Evolutionary conservation across 148 eudicot species (phyloP), one percentile per base, ranked within the genome.

Genomic region (Rhododendron griersonianum): DNA sequence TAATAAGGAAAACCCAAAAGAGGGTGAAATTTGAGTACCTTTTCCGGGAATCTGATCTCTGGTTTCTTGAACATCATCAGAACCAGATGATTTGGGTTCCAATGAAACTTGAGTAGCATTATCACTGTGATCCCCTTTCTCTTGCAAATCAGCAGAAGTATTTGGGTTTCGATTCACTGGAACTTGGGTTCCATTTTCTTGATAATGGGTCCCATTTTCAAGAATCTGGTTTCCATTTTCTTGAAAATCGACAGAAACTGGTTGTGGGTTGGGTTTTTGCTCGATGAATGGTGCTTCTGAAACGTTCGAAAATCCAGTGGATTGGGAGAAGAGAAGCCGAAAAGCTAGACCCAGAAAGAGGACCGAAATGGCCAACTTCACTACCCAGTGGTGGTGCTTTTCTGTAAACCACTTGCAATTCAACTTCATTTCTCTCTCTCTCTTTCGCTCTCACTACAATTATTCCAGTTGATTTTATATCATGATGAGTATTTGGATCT

Each of bases 341-440:
- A 93, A 80, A 76, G 86, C 85, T 83, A 93, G 81, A 48, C 76
- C 86, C 3, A 90, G 69, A 2, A 92, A 90, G 39, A 93, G 88
- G 25, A 89, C 82, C 51, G 90, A 82, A 4, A 92, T 41, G 8
- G 78, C 82, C 65, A 91, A 55, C 83, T 91, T 93, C 55, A 90
- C 81, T 5, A 90, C 39, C n/a, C 84, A 30, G 8, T 85, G 84
- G 82, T 88, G 85, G 87, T 86, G 88, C 75, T 91, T 92, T 41
- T 85, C 81, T 33, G 87, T 19, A 13, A 88, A 67, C 76, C 87
- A 82, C 75, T 71, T 39, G 9, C 74, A 82, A 55, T 19, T 55
- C 84, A 74, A 77, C 89, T 84, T 84, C 89, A 85, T 90, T 67
- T 7, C 11, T 39, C 85, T 76, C 59, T 50, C 81, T 78, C 78